phyloP scores from a whole-genome alignment of 441 rosid species.

The Sinapis alba region DNA sequence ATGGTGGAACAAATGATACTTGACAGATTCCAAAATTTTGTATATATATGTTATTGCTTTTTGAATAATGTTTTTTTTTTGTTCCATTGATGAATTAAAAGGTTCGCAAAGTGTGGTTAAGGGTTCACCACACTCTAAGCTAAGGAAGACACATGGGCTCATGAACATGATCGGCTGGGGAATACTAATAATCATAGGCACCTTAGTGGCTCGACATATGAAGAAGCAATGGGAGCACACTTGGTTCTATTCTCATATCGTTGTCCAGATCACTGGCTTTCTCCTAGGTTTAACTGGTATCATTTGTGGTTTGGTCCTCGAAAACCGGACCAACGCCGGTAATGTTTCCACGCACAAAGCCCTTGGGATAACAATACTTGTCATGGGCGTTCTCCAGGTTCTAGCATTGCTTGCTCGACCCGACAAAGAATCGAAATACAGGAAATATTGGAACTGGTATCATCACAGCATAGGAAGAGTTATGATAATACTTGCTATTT shows the following conservation, averaged over 20 bases:
- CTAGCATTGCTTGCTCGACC: slow-evolving; percentile 70
- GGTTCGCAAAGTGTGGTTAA: slow-evolving; percentile 42
- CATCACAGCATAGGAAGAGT: slow-evolving; percentile 61
- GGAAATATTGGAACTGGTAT: slow-evolving; percentile 85
- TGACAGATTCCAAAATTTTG: neutral
- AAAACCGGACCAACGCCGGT: slow-evolving; percentile 43
- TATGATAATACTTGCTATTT: slow-evolving; percentile 51
- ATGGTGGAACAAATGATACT: neutral
- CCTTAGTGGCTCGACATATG: slow-evolving; percentile 55
- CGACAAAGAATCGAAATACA: slow-evolving; percentile 50
- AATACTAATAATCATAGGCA: slow-evolving; percentile 63
- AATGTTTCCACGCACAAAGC: slow-evolving; percentile 64
- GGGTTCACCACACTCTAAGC: slow-evolving; percentile 32
- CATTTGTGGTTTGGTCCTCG: slow-evolving; percentile 57
- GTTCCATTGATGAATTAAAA: slow-evolving; percentile 2
- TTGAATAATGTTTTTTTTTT: neutral
- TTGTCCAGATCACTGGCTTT: slow-evolving; percentile 45
- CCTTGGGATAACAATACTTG: slow-evolving; percentile 71
- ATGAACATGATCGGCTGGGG: slow-evolving; percentile 84
- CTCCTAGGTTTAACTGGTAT: slow-evolving; percentile 57
- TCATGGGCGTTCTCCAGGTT: slow-evolving; percentile 83
- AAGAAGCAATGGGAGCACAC: slow-evolving; percentile 63
- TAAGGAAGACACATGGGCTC: slow-evolving; percentile 76
- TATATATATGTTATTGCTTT: neutral
- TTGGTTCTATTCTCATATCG: slow-evolving; percentile 70